Conservation (phyloP, 2,329 filamentous ascomycete species). For the Waltergamsia citrina region DNA sequence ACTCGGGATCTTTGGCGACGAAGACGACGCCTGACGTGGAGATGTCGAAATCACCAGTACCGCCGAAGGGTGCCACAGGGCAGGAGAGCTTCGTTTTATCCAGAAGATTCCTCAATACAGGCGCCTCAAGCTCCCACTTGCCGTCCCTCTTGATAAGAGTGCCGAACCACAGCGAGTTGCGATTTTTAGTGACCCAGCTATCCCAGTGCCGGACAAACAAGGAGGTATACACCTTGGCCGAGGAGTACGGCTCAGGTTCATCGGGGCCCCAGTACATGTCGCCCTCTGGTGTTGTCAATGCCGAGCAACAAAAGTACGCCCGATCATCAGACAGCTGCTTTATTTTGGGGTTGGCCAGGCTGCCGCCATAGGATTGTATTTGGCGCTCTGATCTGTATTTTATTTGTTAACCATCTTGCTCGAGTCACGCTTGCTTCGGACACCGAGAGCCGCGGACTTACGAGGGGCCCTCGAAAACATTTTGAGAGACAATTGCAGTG, state of each 20-base stretch:
- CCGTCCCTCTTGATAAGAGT: slow-evolving; percentile 38
- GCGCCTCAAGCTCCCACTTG: slow-evolving; percentile 29
- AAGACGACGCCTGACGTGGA: slow-evolving; percentile 57
- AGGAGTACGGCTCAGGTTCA: slow-evolving; percentile 49
- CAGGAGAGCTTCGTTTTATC: slow-evolving; percentile 48
- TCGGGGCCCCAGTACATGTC: slow-evolving; percentile 57
- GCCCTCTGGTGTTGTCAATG: slow-evolving; percentile 58
- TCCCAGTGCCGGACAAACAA: slow-evolving; percentile 83
- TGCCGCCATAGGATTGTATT: slow-evolving; percentile 39
- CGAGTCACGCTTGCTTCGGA: neutral
- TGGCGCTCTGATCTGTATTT: slow-evolving; percentile 21
- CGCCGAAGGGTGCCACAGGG: slow-evolving; percentile 72
- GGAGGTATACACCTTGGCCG: slow-evolving; percentile 62
- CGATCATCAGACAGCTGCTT: slow-evolving; percentile 38
- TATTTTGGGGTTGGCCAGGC: slow-evolving; percentile 49
- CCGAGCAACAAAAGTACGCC: slow-evolving; percentile 49
- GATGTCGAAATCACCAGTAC: slow-evolving; percentile 72
- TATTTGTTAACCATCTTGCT: slow-evolving; percentile 12
- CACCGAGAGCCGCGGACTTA: slow-evolving; percentile 21
- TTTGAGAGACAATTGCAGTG: slow-evolving; percentile 33
- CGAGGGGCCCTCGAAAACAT: slow-evolving; percentile 22
- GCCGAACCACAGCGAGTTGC: slow-evolving; percentile 65
- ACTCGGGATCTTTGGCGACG: slow-evolving; percentile 62
- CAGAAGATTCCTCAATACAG: slow-evolving; percentile 53
- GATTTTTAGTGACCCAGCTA: slow-evolving; percentile 58